Conservation (phyloP, 108 stramenopile species). For the Tribonema minus region DNA sequence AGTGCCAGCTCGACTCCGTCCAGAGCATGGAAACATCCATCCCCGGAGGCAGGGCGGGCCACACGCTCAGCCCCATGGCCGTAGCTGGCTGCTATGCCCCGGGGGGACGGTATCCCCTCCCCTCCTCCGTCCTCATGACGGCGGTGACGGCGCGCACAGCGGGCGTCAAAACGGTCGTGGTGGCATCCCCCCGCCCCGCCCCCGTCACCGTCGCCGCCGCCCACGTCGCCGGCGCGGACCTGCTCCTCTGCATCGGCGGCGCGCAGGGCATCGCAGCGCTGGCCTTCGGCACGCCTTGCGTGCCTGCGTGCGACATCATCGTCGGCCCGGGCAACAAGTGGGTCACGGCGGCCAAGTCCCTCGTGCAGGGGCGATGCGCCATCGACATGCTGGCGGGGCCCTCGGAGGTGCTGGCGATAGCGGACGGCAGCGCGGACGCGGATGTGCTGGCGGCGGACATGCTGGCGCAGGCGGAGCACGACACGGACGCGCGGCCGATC, state of each 20-base stretch:
- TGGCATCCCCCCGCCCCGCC: slow-evolving; percentile 81
- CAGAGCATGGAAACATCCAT: slow-evolving; percentile 77
- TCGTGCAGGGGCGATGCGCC: slow-evolving; percentile 83
- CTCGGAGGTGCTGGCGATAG: slow-evolving; percentile 92
- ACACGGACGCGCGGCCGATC: slow-evolving; percentile 92
- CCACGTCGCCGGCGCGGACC: slow-evolving; percentile 76
- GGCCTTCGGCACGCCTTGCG: slow-evolving; percentile 76
- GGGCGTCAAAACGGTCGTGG: slow-evolving; percentile 76
- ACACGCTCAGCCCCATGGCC: slow-evolving; percentile 82
- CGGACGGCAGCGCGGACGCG: slow-evolving; percentile 81
- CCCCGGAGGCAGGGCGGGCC: slow-evolving; percentile 92
- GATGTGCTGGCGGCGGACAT: slow-evolving; percentile 93
- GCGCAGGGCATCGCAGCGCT: slow-evolving; percentile 88
- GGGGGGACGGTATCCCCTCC: slow-evolving; percentile 94
- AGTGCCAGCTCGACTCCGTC: slow-evolving; percentile 77
- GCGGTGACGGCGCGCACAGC: slow-evolving; percentile 92
- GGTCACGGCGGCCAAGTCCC: slow-evolving; percentile 95
- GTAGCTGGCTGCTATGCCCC: slow-evolving; percentile 98
- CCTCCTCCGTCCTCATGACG: slow-evolving; percentile 95
- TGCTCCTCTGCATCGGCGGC: slow-evolving; percentile 81
- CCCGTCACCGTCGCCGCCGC: slow-evolving; percentile 90
- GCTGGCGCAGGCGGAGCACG: slow-evolving; percentile 98
- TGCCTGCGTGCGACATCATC: slow-evolving; percentile 86
- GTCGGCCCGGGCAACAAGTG: slow-evolving; percentile 98
- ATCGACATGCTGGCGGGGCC: slow-evolving; percentile 99